Evolutionary conservation across 192 early-diverging fungal species (phyloP).

Genomic region (Umbelopsis isabellina): DNA sequence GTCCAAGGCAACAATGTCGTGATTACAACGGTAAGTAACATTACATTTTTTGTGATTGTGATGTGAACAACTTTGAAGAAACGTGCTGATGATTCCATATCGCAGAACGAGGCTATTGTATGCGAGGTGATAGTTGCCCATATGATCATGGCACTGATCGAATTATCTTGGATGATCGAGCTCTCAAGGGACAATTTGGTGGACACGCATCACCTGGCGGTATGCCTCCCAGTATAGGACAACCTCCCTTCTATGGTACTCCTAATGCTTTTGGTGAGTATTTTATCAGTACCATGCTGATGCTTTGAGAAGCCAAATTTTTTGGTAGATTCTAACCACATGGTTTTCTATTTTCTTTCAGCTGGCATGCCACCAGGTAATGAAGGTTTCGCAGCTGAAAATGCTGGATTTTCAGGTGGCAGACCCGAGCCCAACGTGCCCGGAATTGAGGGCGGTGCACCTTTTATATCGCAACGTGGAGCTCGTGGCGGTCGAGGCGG

Average conservation of each 20-base stretch:
- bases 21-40: conserved; percentile 73
- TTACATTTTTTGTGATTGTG: neutral
- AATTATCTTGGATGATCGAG: conserved; percentile 66
- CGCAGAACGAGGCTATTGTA: conserved; percentile 77
- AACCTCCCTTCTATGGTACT: conserved; percentile 46
- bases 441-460: neutral
- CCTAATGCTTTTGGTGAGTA: conserved; percentile 20
- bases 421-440: neutral
- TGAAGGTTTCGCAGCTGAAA: conserved; percentile 1
- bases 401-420: neutral
- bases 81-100: conserved; percentile 5
- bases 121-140: conserved; percentile 79
- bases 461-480: conserved; percentile 39
- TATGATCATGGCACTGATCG: conserved; percentile 76
- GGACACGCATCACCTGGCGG: conserved; percentile 38
- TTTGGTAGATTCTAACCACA: no score
- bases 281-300: no score
- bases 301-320: no score
- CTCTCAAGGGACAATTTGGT: conserved; percentile 41
- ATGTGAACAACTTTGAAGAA: neutral
- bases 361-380: neutral
- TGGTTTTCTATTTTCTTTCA: neutral
- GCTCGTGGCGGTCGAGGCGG: conserved; percentile 47
- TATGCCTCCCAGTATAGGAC: conserved; percentile 39
- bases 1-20: conserved; percentile 58